A percentile compares a stretch with the other conserved stretches of the same genome.
phyloP scores from a whole-genome alignment of 108 stramenopile species.

The Ochromonas danica region DNA sequence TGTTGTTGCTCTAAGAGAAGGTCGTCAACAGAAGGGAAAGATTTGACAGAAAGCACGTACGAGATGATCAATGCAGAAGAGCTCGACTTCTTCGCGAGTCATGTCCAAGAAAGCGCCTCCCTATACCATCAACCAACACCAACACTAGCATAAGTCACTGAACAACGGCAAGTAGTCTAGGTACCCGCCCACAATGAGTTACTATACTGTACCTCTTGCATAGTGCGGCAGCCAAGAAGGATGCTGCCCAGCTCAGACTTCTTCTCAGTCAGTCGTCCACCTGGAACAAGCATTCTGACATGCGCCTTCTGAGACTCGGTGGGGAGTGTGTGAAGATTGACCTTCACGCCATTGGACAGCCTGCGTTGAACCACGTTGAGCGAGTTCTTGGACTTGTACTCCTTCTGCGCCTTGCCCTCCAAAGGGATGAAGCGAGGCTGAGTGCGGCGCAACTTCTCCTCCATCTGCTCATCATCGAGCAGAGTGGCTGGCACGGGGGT shows the following conservation, averaged over 20 bases:
- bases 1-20: too few species aligned
- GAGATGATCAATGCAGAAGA: slow-evolving; percentile 74
- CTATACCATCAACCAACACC: too few species aligned
- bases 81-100: slow-evolving; percentile 93
- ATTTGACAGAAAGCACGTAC: too few species aligned
- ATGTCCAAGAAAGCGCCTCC: slow-evolving; percentile 89
- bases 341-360: slow-evolving; percentile 36
- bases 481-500: neutral
- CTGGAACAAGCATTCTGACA: slow-evolving; percentile 80
- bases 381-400: slow-evolving; percentile 33
- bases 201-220: too few species aligned
- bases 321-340: slow-evolving; percentile 39
- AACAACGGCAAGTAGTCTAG: too few species aligned
- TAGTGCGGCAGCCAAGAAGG: slow-evolving; percentile 87
- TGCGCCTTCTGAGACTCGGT: slow-evolving; percentile 68
- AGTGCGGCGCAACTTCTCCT: neutral
- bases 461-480: neutral
- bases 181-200: too few species aligned
- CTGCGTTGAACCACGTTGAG: slow-evolving; percentile 25
- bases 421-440: neutral
- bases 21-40: slow-evolving; percentile 61
- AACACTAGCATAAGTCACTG: too few species aligned
- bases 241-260: slow-evolving; percentile 64
- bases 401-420: neutral
- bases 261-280: slow-evolving; percentile 78